Evolutionary conservation across 768 basidiomycete species (phyloP), one percentile per base, ranked within the genome.

Genomic region (Phylloporus sp.): DNA sequence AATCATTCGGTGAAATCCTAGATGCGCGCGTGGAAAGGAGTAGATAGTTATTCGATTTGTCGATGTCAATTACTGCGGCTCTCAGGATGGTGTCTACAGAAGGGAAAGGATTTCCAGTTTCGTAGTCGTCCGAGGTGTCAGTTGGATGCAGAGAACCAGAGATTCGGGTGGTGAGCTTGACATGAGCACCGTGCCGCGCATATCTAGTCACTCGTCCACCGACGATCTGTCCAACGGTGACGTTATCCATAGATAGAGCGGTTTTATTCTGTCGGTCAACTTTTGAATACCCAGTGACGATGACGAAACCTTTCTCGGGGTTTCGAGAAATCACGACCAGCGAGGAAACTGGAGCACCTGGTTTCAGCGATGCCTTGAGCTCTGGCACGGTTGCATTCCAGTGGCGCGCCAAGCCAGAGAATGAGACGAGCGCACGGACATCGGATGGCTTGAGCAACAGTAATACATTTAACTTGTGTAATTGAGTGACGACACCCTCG

Each of bases 251-350:
- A 7, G 79, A 78, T 22, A 92, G 55, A 3, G 73, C 58, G 20
- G 63, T 67, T 55, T 80, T 84, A 44, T 72, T 68, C 14, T 74
- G 61, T 5, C 74, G 49, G 5, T 76, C 55, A 55, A 77, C 81
- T 61, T 83, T 82, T 1, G 84, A 83, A 52, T 77, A 77, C 56
- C 78, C 84, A 40, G 85, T 84, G 27, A 93, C 88, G 51, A 96
- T 83, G 50, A 96, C 86, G 52, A 97, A 76, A 9, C 82, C 81
- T 57, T 89, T 90, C 56, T 89, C 90, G 8, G 81, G 74, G 60
- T 90, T 92, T 53, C 89, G 86, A 9, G 89, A 86, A 20, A 93
- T 86, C n/a, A 98, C 88, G 7, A 89, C 80, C 17, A 99, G 73
- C 39, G 88, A 85, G 10, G 82, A 73, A 23, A 97, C 64, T 37